phyloP scores from a whole-genome alignment of 768 basidiomycete species.

The Russula emetica region DNA sequence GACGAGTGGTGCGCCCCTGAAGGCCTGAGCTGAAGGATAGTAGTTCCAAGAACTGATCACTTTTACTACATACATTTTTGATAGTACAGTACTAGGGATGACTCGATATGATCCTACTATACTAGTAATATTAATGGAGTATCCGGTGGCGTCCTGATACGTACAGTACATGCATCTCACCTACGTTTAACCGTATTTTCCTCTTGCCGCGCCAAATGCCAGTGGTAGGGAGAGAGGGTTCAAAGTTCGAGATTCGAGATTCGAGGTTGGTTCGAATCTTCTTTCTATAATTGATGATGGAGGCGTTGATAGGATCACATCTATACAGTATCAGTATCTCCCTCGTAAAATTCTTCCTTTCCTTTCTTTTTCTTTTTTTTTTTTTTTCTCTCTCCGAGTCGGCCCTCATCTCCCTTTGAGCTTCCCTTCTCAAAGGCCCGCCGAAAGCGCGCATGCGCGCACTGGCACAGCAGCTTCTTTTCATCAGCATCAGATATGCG shows the following conservation, averaged over 20 bases:
- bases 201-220: background rate
- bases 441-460: background rate
- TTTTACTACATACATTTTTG: no score
- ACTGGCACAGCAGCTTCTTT: background rate
- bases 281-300: background rate
- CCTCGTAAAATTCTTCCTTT: background rate
- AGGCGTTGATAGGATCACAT: background rate
- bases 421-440: background rate
- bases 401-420: background rate
- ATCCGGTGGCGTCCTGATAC: background rate
- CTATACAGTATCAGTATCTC: no score
- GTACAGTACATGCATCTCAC: background rate
- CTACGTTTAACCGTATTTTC: background rate
- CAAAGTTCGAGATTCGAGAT: background rate
- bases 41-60: background rate
- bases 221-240: background rate
- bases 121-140: background rate
- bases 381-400: no score
- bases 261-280: no score
- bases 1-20: no score
- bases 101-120: background rate
- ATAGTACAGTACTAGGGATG: background rate
- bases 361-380: no score
- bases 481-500: background rate
- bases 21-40: no score